Evolutionary conservation across 305 asterid species (phyloP).

Genomic region (Rubia occidens): DNA sequence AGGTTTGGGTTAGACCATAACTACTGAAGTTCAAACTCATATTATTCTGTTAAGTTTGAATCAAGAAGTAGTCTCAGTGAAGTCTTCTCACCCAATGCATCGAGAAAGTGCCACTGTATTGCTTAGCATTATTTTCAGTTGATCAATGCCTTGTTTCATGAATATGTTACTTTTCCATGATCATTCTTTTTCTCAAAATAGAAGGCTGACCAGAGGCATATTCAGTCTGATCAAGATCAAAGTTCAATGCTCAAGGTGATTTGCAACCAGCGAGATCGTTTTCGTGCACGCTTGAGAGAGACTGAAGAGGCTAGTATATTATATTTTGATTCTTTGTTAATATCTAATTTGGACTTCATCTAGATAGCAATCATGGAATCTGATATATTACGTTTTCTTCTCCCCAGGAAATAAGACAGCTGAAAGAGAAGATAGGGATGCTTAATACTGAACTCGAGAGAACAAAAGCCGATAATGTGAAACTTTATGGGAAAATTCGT

Average conservation of each 20-base stretch:
- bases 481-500: conserved; percentile 94
- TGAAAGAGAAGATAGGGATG: conserved; percentile 83
- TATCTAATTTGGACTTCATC: conserved; percentile 2
- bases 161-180: background rate
- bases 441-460: conserved; percentile 80
- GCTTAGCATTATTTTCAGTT: background rate
- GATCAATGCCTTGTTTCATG: background rate
- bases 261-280: conserved; percentile 97
- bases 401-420: conserved; percentile 79
- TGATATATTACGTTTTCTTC: conserved; percentile 16
- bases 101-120: background rate
- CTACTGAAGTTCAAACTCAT: background rate
- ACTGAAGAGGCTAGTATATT: conserved; percentile 72
- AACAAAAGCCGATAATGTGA: conserved; percentile 95
- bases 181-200: conserved; percentile 25
- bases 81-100: background rate
- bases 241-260: conserved; percentile 98
- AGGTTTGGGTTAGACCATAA: background rate
- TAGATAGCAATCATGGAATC: conserved; percentile 12
- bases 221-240: conserved; percentile 76
- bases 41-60: background rate
- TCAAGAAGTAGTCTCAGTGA: background rate
- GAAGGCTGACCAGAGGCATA: conserved; percentile 73
- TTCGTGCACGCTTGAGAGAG: conserved; percentile 88
- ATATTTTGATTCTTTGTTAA: background rate